phyloP scores from a whole-genome alignment of 2,329 filamentous ascomycete genomes.

The Talaromyces marneffei region DNA sequence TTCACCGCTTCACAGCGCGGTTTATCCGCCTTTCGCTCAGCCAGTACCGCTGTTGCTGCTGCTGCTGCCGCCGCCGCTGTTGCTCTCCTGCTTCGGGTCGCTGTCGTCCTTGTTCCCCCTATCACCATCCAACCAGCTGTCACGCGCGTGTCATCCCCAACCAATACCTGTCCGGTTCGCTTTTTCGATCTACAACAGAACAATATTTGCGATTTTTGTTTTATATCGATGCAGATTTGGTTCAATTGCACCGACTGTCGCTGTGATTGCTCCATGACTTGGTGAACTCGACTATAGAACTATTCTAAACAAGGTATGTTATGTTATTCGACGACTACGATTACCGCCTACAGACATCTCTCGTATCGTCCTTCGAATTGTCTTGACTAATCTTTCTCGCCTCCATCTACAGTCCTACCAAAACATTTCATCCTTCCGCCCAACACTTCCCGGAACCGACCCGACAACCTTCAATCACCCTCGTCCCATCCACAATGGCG shows the following conservation, averaged over 20 bases:
- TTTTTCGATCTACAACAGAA: not conserved
- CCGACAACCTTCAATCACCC: not conserved
- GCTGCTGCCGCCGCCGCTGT: not conserved
- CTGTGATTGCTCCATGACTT: not conserved
- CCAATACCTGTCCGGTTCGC: constrained; percentile 1
- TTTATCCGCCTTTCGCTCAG: constrained; percentile 12
- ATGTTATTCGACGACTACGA: not conserved
- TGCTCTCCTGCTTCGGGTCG: not conserved
- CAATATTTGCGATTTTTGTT: not conserved
- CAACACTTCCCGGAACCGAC: not conserved
- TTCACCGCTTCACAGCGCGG: constrained; percentile 7
- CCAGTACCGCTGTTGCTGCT: constrained; percentile 3
- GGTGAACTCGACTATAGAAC: not conserved
- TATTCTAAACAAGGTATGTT: not conserved
- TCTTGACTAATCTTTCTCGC: not conserved
- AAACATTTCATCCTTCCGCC: not conserved
- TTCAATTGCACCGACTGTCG: not conserved
- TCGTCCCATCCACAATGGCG: constrained; percentile 55
- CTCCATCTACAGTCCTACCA: not conserved
- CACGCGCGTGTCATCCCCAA: constrained; percentile 5
- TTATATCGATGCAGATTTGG: not conserved
- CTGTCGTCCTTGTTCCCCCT: constrained; percentile 1
- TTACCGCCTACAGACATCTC: not conserved
- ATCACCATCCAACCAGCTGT: not conserved
- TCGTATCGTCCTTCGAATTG: not conserved